A percentile compares a stretch with the other conserved stretches of the same genome.
These are phyloP conservation scores for Cryphonectria carpinicola DNA, from an alignment of 2,329 filamentous ascomycete species.

Conservation along the genomic window DNA sequence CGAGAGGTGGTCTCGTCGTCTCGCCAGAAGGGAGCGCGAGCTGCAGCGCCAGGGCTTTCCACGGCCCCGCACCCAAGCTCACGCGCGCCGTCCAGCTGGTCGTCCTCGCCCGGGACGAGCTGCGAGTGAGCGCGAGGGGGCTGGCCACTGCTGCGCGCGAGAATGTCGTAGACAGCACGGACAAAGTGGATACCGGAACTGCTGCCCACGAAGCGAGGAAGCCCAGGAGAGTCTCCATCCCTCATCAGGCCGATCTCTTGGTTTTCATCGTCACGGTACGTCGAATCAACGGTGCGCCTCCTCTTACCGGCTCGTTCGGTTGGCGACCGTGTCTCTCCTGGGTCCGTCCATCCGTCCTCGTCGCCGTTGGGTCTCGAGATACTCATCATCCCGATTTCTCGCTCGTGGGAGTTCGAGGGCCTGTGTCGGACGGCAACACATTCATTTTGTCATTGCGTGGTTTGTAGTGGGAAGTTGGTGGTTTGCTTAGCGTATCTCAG, in stretches of 20 bases:
- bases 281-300: conserved; percentile 17
- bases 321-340: conserved; percentile 10
- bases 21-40: conserved; percentile 39
- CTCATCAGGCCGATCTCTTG: conserved; percentile 51
- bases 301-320: conserved; percentile 20
- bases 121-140: conserved; percentile 34
- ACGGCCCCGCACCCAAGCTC: conserved; percentile 7
- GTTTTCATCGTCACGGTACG: conserved; percentile 12
- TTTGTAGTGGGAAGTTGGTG: background rate
- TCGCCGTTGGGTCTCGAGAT: conserved; percentile 3
- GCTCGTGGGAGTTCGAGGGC: background rate
- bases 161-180: conserved; percentile 55
- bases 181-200: conserved; percentile 64
- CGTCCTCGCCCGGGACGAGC: conserved; percentile 61
- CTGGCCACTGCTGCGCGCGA: conserved; percentile 37
- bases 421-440: background rate
- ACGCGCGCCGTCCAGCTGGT: conserved; percentile 45
- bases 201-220: conserved; percentile 60
- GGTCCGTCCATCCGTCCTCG: conserved; percentile 17
- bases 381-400: conserved; percentile 14
- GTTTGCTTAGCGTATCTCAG: background rate
- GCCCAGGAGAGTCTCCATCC: conserved; percentile 45
- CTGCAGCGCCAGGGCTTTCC: conserved; percentile 32
- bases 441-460: background rate
- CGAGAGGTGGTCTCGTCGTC: conserved; percentile 40